These are phyloP conservation scores for Butyriboletus loyo DNA, from an alignment of 768 basidiomycete genomes.

Conservation along the genomic window DNA sequence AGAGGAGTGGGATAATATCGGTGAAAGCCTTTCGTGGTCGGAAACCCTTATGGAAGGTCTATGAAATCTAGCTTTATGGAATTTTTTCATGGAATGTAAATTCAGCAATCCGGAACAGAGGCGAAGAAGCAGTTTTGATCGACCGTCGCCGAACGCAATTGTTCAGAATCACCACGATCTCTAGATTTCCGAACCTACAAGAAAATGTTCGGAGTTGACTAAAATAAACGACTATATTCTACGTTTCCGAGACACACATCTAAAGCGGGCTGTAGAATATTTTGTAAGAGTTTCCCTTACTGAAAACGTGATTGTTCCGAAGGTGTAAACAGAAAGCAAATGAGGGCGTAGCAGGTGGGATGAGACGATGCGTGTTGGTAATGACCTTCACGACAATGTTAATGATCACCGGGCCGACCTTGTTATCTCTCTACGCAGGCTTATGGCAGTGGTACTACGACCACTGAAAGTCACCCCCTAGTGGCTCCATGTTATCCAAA, in stretches of 20 bases:
- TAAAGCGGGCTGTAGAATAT: background rate
- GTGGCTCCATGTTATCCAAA: slow-evolving; percentile 61
- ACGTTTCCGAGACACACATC: background rate
- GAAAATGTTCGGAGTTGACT: background rate
- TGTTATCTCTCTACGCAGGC: background rate
- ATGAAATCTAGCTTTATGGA: background rate
- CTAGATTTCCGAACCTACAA: background rate
- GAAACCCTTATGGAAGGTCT: slow-evolving; percentile 6
- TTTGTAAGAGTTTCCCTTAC: background rate
- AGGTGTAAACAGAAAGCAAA: background rate
- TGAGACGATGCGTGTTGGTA: background rate
- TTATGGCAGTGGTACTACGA: no score
- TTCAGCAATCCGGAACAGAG: background rate
- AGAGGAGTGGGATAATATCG: slow-evolving; percentile 24
- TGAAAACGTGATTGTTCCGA: background rate
- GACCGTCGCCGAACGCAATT: background rate
- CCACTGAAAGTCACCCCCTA: slow-evolving; percentile 66
- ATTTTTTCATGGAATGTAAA: background rate
- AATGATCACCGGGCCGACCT: background rate
- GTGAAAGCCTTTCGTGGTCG: slow-evolving; percentile 10
- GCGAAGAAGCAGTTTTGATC: background rate
- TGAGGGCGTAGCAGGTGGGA: background rate
- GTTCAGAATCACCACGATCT: background rate
- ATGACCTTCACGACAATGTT: background rate
- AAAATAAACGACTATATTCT: background rate